phyloP scores from a whole-genome alignment of 2,329 filamentous ascomycete genomes.

The Xylariaceae sp. region DNA sequence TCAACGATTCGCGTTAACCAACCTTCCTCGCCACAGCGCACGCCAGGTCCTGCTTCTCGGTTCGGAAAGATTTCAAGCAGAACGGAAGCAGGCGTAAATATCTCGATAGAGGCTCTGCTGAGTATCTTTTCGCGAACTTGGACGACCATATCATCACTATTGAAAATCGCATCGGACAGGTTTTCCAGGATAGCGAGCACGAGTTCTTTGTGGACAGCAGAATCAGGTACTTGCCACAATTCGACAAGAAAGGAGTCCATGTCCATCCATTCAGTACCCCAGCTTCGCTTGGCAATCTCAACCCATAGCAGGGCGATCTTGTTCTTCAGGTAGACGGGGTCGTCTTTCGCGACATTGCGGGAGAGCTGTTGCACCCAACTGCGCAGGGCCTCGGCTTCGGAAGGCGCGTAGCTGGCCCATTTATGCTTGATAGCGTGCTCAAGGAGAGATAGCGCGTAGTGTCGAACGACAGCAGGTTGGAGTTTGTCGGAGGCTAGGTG shows the following conservation, averaged over 20 bases:
- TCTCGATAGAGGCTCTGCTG: slow-evolving; percentile 86
- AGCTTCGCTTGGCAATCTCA: slow-evolving; percentile 86
- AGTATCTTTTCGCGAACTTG: slow-evolving; percentile 76
- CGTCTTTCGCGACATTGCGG: slow-evolving; percentile 60
- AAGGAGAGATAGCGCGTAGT: slow-evolving; percentile 88
- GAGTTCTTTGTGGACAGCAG: slow-evolving; percentile 68
- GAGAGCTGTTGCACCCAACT: slow-evolving; percentile 76
- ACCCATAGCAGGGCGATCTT: slow-evolving; percentile 95
- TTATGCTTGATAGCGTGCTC: slow-evolving; percentile 84
- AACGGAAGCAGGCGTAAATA: slow-evolving; percentile 76
- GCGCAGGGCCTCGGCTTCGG: slow-evolving; percentile 63
- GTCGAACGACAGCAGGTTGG: slow-evolving; percentile 76
- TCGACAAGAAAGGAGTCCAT: slow-evolving; percentile 82
- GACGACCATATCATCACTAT: slow-evolving; percentile 80
- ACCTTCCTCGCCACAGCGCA: slow-evolving; percentile 75
- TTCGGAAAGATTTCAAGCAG: slow-evolving; percentile 71
- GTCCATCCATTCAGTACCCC: slow-evolving; percentile 88
- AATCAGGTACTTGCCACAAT: slow-evolving; percentile 69
- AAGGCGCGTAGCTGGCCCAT: slow-evolving; percentile 66
- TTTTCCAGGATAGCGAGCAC: slow-evolving; percentile 86
- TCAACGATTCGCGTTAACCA: slow-evolving; percentile 76
- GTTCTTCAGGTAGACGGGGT: slow-evolving; percentile 80
- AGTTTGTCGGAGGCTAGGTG: slow-evolving; percentile 68
- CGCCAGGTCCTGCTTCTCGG: slow-evolving; percentile 59
- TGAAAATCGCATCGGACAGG: slow-evolving; percentile 90